Evolutionary conservation across 2,329 filamentous ascomycete species (phyloP).

Genomic region (Lachnellula hyalina): DNA sequence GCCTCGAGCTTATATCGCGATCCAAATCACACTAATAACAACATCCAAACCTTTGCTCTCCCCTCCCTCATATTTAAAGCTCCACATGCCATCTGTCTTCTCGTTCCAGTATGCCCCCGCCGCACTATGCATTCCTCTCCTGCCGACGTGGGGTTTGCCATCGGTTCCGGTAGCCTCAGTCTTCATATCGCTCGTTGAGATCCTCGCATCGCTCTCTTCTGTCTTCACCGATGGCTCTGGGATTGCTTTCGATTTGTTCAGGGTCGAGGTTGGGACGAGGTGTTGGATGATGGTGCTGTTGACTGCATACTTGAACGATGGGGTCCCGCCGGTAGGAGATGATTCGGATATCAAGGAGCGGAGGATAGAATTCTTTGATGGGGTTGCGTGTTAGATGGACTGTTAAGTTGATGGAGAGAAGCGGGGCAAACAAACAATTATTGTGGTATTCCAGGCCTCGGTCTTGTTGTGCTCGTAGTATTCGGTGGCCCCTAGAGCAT

Average conservation of each 20-base stretch:
- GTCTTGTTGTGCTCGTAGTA: conserved; percentile 86
- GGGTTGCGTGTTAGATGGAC: conserved; percentile 7
- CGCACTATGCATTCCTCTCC: conserved; percentile 85
- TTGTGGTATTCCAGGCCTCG: conserved; percentile 81
- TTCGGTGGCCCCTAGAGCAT: conserved; percentile 66
- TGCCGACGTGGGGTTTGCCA: conserved; percentile 68
- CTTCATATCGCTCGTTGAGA: conserved; percentile 48
- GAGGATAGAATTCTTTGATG: conserved; percentile 66
- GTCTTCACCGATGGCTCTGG: conserved; percentile 32
- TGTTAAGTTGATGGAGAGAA: background rate
- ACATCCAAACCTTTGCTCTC: conserved; percentile 64
- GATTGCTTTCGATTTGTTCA: conserved; percentile 54
- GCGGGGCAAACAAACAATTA: conserved; percentile 66
- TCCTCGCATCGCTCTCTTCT: conserved; percentile 40
- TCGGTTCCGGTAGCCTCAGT: conserved; percentile 47
- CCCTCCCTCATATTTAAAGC: conserved; percentile 73
- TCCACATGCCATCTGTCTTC: conserved; percentile 87
- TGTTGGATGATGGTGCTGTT: conserved; percentile 99
- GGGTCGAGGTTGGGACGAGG: conserved; percentile 61
- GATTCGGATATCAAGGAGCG: conserved; percentile 73
- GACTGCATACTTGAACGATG: conserved; percentile 86
- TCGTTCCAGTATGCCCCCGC: conserved; percentile 87
- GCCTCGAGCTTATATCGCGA: conserved; percentile 34
- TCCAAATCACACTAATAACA: conserved; percentile 72
- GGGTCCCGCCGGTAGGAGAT: conserved; percentile 51